Base-by-base conservation (phyloP, 1,139 yeast species). In the Saccharomyces hybrid region DNA sequence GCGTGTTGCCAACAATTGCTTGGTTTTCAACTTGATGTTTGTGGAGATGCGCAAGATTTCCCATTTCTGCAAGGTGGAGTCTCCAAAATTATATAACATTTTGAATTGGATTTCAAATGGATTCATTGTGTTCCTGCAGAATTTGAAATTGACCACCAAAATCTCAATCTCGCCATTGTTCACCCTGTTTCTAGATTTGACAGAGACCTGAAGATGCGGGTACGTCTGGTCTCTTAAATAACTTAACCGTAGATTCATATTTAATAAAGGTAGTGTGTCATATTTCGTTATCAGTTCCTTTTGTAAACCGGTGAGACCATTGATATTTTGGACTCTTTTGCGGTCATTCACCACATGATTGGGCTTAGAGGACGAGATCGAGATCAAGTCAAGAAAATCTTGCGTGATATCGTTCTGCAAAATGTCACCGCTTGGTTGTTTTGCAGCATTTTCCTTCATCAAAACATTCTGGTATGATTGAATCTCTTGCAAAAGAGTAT, bases 191-290 rank as follows among this genome's bases (percentile, higher is more conserved):
- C 44, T 52, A 48, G 51, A 54, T 4, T 49, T 42, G 12, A 50
- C 24, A 24, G 49, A 49, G 12, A 56, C 28, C n/a, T 48, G 53
- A 7, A 55, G 55, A 47, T 52, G 42, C 11, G 54, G 52, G 51
- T 58, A 61, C 41, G 57, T 24, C 38, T 53, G 51, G 9, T 56
- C 56, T 14, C 50, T 9, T 34, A 65, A 26, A 53, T 61, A 59
- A 31, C 54, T 42, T 32, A 64, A 50, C 47, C 69, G 50, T 46
- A 59, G 44, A 12, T 60, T 54, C 62, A 64, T 61, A 49, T 64
- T 65, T 48, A 65, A 49, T 24, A 65, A 28, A 3, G 68, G 68
- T 50, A 65, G 42, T 1, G 66, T 62, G 50, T 65, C 67, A 50
- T 58, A 60, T 50, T 65, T 65, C 12, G 53, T 27, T 2, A 48